Evolutionary conservation across 2,329 filamentous ascomycete genomes (phyloP).

Genomic region (Epichloe sibirici): DNA sequence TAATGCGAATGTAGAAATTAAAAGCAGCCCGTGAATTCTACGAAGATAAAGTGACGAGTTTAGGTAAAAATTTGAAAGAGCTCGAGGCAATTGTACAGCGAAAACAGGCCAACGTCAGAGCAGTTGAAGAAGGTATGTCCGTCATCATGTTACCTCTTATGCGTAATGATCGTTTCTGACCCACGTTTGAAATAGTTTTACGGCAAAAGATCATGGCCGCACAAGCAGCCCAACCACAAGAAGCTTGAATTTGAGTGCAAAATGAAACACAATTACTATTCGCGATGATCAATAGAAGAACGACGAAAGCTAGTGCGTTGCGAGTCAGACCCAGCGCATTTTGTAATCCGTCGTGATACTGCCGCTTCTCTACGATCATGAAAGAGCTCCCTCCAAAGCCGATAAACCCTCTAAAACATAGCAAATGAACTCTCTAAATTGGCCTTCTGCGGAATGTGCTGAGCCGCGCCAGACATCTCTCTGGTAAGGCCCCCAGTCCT

Average conservation of each 20-base stretch:
- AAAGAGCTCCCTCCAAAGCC: slow-evolving; percentile 5
- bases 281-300: neutral
- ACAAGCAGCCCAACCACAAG: slow-evolving; percentile 1
- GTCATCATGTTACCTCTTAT: neutral
- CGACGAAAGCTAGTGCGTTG: neutral
- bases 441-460: slow-evolving; percentile 13
- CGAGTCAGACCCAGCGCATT: neutral
- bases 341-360: neutral
- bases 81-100: slow-evolving; percentile 44
- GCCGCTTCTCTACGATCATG: neutral
- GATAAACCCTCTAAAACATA: slow-evolving; percentile 20
- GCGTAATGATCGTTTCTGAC: neutral
- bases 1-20: slow-evolving; percentile 27
- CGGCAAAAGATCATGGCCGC: slow-evolving; percentile 18
- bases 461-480: slow-evolving; percentile 21
- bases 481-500: slow-evolving; percentile 19
- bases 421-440: slow-evolving; percentile 19
- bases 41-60: slow-evolving; percentile 40
- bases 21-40: slow-evolving; percentile 45
- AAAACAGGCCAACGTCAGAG: slow-evolving; percentile 74
- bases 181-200: slow-evolving; percentile 18
- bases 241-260: neutral
- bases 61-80: slow-evolving; percentile 41
- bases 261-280: neutral
- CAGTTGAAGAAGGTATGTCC: slow-evolving; percentile 71